Conservation (phyloP, 192 early-diverging fungal species). For the Backusella liffmaniae region DNA sequence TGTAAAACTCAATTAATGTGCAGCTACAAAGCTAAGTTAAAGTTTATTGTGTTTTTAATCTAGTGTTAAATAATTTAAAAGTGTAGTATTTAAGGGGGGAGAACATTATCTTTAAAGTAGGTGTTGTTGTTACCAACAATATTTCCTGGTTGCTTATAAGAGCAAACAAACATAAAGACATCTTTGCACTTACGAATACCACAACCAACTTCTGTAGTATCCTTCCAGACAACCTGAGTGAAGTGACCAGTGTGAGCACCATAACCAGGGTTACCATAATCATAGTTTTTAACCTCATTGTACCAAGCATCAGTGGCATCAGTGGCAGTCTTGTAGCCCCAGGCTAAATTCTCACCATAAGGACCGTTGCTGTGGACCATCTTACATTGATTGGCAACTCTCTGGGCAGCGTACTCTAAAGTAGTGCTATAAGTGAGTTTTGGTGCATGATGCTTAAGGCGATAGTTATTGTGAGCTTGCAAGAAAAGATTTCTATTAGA, state of each 20-base stretch:
- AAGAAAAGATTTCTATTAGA: conserved; percentile 6
- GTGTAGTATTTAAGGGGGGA: not conserved
- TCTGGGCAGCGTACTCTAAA: conserved; percentile 36
- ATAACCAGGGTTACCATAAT: conserved; percentile 42
- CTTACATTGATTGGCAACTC: conserved; percentile 32
- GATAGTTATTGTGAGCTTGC: conserved; percentile 41
- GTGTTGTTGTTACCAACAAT: conserved; percentile 7
- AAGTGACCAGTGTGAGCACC: conserved; percentile 40
- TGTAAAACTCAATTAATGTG: not conserved
- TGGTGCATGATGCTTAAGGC: conserved; percentile 35
- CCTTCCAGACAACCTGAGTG: conserved; percentile 44
- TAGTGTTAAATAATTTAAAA: no score
- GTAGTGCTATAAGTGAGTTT: conserved; percentile 39
- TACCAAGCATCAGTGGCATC: conserved; percentile 40
- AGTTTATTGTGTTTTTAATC: no score
- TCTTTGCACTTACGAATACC: conserved; percentile 26
- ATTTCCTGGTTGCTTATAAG: conserved; percentile 45
- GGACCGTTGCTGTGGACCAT: conserved; percentile 38
- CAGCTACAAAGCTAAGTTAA: not conserved
- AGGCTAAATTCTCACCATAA: conserved; percentile 46
- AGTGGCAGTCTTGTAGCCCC: conserved; percentile 36
- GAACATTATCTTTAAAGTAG: conserved; percentile 36
- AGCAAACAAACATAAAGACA: conserved; percentile 38
- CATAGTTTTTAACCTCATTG: conserved; percentile 36
- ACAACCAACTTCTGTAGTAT: conserved; percentile 34